Percentiles rank a stretch among this genome's conserved stretches.
Conservation (phyloP, 129 eudicot species). For the Flaveria sonorensis region DNA sequence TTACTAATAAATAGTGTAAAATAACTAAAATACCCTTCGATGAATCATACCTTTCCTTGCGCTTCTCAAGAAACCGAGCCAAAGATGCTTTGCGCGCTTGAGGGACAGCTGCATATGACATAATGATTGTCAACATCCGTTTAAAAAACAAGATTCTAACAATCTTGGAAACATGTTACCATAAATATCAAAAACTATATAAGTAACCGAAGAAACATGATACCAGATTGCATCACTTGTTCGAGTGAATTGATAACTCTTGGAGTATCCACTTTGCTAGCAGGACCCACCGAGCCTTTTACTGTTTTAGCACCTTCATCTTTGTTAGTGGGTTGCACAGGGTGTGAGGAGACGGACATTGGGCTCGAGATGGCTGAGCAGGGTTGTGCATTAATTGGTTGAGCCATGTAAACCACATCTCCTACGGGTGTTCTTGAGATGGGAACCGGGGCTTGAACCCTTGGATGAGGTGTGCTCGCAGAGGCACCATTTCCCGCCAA, state of each 20-base stretch:
- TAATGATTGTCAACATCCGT: constrained; percentile 20
- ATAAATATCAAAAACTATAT: not conserved
- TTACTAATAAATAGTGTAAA: not conserved
- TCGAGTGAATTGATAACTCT: constrained; percentile 40
- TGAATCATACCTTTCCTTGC: constrained; percentile 64
- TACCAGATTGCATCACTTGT: constrained; percentile 47
- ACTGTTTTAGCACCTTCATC: constrained; percentile 35
- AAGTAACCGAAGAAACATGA: not conserved
- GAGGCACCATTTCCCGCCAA: constrained; percentile 69
- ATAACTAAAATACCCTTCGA: not conserved
- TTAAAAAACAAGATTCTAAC: not conserved
- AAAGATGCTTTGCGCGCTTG: constrained; percentile 74
- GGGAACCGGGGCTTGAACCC: constrained; percentile 36
- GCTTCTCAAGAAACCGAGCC: constrained; percentile 80
- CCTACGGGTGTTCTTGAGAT: constrained; percentile 33
- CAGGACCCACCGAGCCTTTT: constrained; percentile 28
- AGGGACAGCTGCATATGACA: constrained; percentile 57
- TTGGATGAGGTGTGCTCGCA: constrained; percentile 31
- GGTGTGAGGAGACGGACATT: constrained; percentile 42
- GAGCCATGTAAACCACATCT: constrained; percentile 40
- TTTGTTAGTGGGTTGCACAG: constrained; percentile 31
- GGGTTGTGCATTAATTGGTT: constrained; percentile 40
- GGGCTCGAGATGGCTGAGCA: constrained; percentile 42
- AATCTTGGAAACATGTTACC: not conserved
- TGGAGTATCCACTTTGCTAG: constrained; percentile 44